Conservation (phyloP, 371 early-diverging fungal species). For the Synchytrium microbalum region DNA sequence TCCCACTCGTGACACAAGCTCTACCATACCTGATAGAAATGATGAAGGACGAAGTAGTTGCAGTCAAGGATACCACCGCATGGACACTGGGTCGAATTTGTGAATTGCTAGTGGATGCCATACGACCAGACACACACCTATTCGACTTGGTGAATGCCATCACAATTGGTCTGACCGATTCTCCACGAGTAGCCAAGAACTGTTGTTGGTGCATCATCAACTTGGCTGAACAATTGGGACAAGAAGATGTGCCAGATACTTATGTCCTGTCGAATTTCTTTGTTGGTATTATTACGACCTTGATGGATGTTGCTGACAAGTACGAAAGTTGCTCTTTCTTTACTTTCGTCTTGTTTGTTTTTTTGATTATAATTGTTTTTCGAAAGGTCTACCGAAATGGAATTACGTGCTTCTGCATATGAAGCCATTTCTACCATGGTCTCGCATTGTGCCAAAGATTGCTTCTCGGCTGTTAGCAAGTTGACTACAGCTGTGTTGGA, state of each 20-base stretch:
- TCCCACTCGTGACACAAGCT: conserved; percentile 64
- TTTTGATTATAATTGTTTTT: no score
- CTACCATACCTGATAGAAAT: conserved; percentile 3
- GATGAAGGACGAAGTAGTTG: conserved; percentile 36
- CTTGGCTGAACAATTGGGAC: conserved; percentile 65
- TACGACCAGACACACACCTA: conserved; percentile 35
- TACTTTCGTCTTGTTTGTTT: no score
- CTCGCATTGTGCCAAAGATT: conserved; percentile 46
- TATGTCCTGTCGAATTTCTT: conserved; percentile 72
- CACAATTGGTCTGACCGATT: conserved; percentile 71
- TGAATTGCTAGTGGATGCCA: conserved; percentile 53
- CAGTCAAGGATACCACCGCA: conserved; percentile 91
- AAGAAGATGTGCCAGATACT: conserved; percentile 40
- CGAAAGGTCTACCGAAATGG: background rate
- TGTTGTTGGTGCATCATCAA: conserved; percentile 90
- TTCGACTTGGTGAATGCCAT: conserved; percentile 66
- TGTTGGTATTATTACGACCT: conserved; percentile 63
- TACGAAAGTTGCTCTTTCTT: background rate
- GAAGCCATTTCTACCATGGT: conserved; percentile 81
- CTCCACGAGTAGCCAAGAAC: conserved; percentile 80
- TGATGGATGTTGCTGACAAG: conserved; percentile 36
- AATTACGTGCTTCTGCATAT: conserved; percentile 79
- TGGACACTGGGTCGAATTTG: conserved; percentile 94
- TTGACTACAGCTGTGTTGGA: conserved; percentile 65
- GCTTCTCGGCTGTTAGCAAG: conserved; percentile 58